phyloP scores from a whole-genome alignment of 768 basidiomycete genomes.

The Tricholoma matsutake region DNA sequence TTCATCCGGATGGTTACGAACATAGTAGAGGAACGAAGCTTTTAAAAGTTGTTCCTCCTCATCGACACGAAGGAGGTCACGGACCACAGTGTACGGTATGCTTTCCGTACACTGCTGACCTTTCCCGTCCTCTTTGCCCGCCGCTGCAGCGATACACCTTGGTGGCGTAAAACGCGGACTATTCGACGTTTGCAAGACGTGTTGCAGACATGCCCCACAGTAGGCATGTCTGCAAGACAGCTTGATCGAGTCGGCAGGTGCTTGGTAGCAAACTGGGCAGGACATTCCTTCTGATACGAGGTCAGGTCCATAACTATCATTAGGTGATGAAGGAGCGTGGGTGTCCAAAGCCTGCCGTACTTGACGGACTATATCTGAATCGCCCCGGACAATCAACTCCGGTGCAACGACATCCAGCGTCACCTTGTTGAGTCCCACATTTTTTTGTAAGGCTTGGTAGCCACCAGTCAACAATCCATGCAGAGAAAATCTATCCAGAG shows the following conservation, averaged over 20 bases:
- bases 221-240: constrained; percentile 51
- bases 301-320: not conserved
- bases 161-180: constrained; percentile 28
- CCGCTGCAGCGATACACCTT: constrained; percentile 35
- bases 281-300: not conserved
- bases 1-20: constrained; percentile 37
- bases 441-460: constrained; percentile 33
- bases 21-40: constrained; percentile 39
- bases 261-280: constrained; percentile 42
- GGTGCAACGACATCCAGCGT: constrained; percentile 39
- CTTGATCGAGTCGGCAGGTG: constrained; percentile 29
- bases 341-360: constrained; percentile 22
- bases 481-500: constrained; percentile 31
- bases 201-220: constrained; percentile 47
- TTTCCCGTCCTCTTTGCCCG: constrained; percentile 6
- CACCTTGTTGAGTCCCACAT: constrained; percentile 40
- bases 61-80: constrained; percentile 33
- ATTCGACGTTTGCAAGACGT: constrained; percentile 34
- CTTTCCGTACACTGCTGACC: constrained; percentile 12
- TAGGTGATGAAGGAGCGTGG: constrained; percentile 14
- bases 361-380: constrained; percentile 25
- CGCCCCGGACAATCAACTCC: constrained; percentile 42
- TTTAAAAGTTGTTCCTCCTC: constrained; percentile 41
- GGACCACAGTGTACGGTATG: constrained; percentile 39
- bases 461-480: constrained; percentile 38